Base-by-base conservation (phyloP, 2,329 filamentous ascomycete genomes). In the Neofusicoccum sp. region DNA sequence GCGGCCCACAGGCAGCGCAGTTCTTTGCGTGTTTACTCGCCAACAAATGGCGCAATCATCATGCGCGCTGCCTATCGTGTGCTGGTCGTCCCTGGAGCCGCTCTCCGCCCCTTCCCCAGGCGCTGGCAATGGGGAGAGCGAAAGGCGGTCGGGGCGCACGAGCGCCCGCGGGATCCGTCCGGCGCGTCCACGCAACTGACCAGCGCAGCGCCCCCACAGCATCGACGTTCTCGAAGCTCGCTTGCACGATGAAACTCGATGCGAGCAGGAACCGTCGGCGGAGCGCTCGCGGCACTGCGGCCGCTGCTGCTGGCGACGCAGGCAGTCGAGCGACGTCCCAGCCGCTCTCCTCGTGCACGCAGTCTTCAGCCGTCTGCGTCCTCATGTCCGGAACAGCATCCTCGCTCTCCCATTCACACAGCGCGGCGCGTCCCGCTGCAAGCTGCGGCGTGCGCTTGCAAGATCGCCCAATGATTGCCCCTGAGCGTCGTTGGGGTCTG, bases 1-100 rank as follows among this genome's bases (percentile, higher is more conserved):
- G 20, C 24, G 49, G 51, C 51, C 51, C 51, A 56, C 51, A 56
- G 51, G 51, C 51, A 56, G 38, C 51, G 38, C 51, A 43, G 36
- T 56, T 56, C 51, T 56, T 24, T 16, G 51, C 28, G 26, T 56
- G 36, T 56, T 28, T 56, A 56, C 51, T 56, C 51, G 51, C 28
- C 51, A 43, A 56, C 51, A 56, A 56, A 56, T 56, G 51, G 51
- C 51, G 51, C 51, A 56, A 56, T 20, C 20, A 20, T 20, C 20
- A 20, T 20, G 20, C 20, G 20, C 20, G 20, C 20, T 56, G 38
- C 51, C 48, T 33, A n/a, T 56, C 36, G 14, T 56, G 51, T 43
- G 51, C 51, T 56, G 51, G 51, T 33, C 24, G 34, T 56, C 38
- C 40, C 38, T 38, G 51, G 36, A 43, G 36, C 51, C 38, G 51